A percentile compares a stretch with the other conserved stretches of the same genome.
Evolutionary conservation across 805 yeast species (phyloP).

Genomic region (Lachancea sp.): DNA sequence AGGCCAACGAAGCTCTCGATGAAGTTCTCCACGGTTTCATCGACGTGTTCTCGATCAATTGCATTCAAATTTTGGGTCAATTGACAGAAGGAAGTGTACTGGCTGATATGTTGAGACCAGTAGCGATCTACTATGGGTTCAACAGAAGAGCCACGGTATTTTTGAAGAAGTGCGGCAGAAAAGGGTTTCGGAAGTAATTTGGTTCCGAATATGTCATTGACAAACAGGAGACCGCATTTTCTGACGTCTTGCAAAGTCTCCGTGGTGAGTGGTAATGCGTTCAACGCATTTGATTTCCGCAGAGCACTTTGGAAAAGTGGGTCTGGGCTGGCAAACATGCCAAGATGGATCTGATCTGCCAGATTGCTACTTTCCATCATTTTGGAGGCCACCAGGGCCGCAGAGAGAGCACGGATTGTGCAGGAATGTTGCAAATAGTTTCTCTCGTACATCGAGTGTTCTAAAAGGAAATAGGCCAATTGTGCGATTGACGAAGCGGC

Average conservation of each 20-base stretch:
- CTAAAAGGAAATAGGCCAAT: constrained; percentile 47
- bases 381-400: constrained; percentile 46
- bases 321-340: background rate
- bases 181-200: constrained; percentile 7
- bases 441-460: constrained; percentile 46
- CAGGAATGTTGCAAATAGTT: constrained; percentile 41
- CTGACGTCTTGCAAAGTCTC: constrained; percentile 17
- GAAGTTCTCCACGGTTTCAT: background rate
- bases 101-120: constrained; percentile 13
- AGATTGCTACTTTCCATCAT: constrained; percentile 32
- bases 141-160: constrained; percentile 18
- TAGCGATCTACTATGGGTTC: constrained; percentile 11
- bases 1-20: constrained; percentile 1
- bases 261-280: constrained; percentile 3
- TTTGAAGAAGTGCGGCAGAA: constrained; percentile 18
- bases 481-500: constrained; percentile 5
- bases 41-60: background rate
- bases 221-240: constrained; percentile 16
- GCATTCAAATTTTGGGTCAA: constrained; percentile 9
- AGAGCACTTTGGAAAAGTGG: background rate
- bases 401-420: constrained; percentile 43
- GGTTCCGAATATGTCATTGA: constrained; percentile 17
- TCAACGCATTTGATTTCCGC: background rate
- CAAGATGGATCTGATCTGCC: background rate
- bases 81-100: constrained; percentile 17